Conservation (phyloP, 208 protist genomes). For the Trichomonas gallinae region DNA sequence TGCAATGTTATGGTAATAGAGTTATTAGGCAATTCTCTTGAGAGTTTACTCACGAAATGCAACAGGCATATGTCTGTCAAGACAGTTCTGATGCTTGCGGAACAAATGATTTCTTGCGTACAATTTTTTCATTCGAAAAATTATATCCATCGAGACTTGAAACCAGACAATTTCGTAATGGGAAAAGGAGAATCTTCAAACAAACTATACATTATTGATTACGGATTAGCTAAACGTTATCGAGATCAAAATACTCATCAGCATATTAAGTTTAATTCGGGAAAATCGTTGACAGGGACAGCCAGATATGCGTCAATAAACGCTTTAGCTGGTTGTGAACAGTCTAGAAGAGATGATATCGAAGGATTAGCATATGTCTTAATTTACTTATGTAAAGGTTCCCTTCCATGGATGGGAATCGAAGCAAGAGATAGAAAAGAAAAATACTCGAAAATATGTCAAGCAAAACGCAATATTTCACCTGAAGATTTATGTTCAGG, state of each 20-base stretch:
- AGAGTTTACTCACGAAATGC: constrained; percentile 86
- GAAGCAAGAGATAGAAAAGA: constrained; percentile 78
- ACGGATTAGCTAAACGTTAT: constrained; percentile 93
- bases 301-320: constrained; percentile 97
- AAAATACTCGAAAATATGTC: constrained; percentile 91
- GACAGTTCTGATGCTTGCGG: constrained; percentile 90
- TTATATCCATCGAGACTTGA: constrained; percentile 88
- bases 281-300: constrained; percentile 96
- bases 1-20: constrained; percentile 98
- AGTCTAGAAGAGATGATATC: constrained; percentile 43
- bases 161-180: constrained; percentile 96
- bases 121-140: constrained; percentile 86
- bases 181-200: constrained; percentile 56
- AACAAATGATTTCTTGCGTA: constrained; percentile 62
- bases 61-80: constrained; percentile 62
- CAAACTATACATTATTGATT: constrained; percentile 34
- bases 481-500: constrained; percentile 77
- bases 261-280: constrained; percentile 96
- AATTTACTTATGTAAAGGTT: constrained; percentile 92
- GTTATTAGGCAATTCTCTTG: constrained; percentile 83
- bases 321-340: constrained; percentile 93
- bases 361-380: constrained; percentile 93
- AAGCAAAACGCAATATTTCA: constrained; percentile 77
- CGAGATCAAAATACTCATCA: constrained; percentile 82
- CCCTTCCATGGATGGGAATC: constrained; percentile 45